Evolutionary conservation across 139 green algal genomes (phyloP).

Genomic region (Chlamydomonas incerta): DNA sequence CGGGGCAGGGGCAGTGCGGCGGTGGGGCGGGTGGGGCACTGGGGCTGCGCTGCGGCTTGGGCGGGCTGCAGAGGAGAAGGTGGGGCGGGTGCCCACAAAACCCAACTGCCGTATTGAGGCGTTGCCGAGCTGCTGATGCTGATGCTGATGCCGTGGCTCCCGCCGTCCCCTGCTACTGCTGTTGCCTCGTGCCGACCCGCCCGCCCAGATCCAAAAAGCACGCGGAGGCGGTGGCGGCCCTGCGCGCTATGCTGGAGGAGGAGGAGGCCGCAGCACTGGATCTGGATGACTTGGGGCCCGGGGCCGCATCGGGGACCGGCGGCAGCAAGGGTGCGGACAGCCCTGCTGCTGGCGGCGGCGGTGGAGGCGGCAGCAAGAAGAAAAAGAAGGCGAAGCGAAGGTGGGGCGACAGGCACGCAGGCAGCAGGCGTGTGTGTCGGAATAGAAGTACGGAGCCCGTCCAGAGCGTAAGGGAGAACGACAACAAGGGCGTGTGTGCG

Average conservation of each 20-base stretch:
- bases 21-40: too few relatives aligned
- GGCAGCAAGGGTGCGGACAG: not conserved
- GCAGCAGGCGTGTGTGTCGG: not conserved
- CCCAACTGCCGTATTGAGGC: too few relatives aligned
- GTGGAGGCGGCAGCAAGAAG: constrained; percentile 30
- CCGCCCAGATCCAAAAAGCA: constrained; percentile 90
- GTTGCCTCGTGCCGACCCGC: too few relatives aligned
- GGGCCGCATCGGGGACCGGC: constrained; percentile 48
- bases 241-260: constrained; percentile 65
- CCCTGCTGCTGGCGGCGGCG: not conserved
- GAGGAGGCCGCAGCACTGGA: constrained; percentile 58
- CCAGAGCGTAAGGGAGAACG: not conserved
- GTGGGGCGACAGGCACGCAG: not conserved
- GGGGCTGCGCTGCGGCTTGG: too few relatives aligned
- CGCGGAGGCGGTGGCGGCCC: constrained; percentile 61
- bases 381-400: constrained; percentile 49
- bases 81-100: too few relatives aligned
- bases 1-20: too few relatives aligned
- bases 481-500: not conserved
- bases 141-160: too few relatives aligned
- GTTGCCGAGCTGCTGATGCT: too few relatives aligned
- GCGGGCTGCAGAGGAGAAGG: too few relatives aligned
- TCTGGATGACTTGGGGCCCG: not conserved
- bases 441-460: not conserved
- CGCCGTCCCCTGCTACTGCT: too few relatives aligned